Percentiles rank a stretch among this genome's conserved stretches.
Evolutionary conservation across 2,329 filamentous ascomycete genomes (phyloP).

Genomic region (Cytospora piceicola): DNA sequence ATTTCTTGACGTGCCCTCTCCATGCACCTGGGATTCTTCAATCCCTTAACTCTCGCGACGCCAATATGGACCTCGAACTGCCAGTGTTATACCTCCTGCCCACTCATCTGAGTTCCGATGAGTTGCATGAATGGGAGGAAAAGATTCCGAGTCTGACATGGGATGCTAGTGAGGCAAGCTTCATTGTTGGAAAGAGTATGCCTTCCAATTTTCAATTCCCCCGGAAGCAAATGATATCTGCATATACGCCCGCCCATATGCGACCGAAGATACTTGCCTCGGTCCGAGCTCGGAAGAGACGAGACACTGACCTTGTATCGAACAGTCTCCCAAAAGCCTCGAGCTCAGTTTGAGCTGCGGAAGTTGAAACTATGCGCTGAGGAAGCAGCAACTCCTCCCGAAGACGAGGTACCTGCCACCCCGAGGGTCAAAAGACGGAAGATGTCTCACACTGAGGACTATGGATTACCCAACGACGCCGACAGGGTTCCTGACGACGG

Average conservation of each 20-base stretch:
- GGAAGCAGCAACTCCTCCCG: conserved; percentile 42
- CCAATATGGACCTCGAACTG: conserved; percentile 42
- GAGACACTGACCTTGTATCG: not conserved
- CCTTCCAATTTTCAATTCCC: not conserved
- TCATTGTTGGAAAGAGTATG: conserved; percentile 70
- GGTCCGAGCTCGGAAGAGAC: not conserved
- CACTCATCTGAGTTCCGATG: conserved; percentile 67
- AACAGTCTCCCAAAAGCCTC: conserved; percentile 62
- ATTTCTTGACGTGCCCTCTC: not conserved
- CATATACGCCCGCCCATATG: not conserved
- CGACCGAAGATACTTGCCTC: not conserved
- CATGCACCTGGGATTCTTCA: not conserved
- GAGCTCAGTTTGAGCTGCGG: conserved; percentile 79
- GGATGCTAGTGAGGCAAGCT: conserved; percentile 69
- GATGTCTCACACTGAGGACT: conserved; percentile 31
- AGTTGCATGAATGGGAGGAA: conserved; percentile 67
- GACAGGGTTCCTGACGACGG: conserved; percentile 37
- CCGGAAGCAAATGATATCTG: not conserved
- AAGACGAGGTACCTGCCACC: conserved; percentile 27
- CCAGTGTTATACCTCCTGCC: conserved; percentile 76
- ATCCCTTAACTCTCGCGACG: not conserved
- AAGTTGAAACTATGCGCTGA: conserved; percentile 64
- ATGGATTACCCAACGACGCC: conserved; percentile 30
- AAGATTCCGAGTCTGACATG: conserved; percentile 69
- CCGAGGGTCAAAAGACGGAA: conserved; percentile 35